phyloP scores from a whole-genome alignment of 805 yeast species.

The Nakazawaea populi region DNA sequence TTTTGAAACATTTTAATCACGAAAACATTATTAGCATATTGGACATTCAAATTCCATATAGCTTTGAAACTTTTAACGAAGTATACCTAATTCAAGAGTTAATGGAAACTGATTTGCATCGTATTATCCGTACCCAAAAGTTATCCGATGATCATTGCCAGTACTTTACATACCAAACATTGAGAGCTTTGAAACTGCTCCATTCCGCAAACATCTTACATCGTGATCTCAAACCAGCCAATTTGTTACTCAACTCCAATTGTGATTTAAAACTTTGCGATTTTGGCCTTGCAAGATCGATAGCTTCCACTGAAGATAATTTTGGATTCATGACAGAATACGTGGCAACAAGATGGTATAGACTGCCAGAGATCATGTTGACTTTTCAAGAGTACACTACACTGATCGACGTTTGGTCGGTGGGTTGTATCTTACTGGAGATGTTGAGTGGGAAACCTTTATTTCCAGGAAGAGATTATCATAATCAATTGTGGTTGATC shows the following conservation, averaged over 20 bases:
- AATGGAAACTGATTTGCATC: conserved; percentile 83
- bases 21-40: conserved; percentile 88
- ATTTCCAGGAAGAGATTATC: conserved; percentile 93
- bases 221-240: conserved; percentile 88
- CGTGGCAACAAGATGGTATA: conserved; percentile 96
- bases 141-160: conserved; percentile 91
- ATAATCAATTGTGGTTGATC: conserved; percentile 81
- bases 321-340: conserved; percentile 90
- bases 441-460: conserved; percentile 80
- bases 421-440: conserved; percentile 93
- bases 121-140: conserved; percentile 75
- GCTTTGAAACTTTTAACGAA: conserved; percentile 72
- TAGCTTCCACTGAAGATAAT: conserved; percentile 58
- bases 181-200: conserved; percentile 83
- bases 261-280: conserved; percentile 94
- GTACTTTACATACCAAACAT: conserved; percentile 85
- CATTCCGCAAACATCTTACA: conserved; percentile 94
- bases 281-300: conserved; percentile 80
- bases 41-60: conserved; percentile 82
- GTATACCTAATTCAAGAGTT: conserved; percentile 85
- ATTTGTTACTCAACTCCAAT: conserved; percentile 78
- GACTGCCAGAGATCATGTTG: conserved; percentile 97
- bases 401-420: conserved; percentile 96
- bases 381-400: conserved; percentile 90
- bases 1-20: conserved; percentile 85